phyloP scores from a whole-genome alignment of 2,329 filamentous ascomycete genomes.

The Colletotrichum tofieldiae region DNA sequence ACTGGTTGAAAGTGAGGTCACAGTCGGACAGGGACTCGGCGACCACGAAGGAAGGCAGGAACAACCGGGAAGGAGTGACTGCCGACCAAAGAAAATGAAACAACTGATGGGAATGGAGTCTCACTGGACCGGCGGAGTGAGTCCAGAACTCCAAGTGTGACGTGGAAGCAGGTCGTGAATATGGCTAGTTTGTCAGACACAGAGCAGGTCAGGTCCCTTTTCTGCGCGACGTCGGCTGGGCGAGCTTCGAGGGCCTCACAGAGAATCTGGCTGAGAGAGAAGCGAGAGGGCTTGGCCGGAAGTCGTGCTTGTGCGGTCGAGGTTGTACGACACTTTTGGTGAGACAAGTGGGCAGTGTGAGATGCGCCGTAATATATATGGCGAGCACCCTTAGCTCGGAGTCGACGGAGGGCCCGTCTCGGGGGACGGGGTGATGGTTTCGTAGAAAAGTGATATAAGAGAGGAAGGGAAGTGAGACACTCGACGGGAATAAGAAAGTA shows the following conservation, averaged over 20 bases:
- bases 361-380: conserved; percentile 37
- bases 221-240: conserved; percentile 30
- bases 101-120: conserved; percentile 21
- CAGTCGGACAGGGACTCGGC: conserved; percentile 32
- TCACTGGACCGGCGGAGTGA: conserved; percentile 14
- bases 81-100: conserved; percentile 9
- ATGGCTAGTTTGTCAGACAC: conserved; percentile 16
- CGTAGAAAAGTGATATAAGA: conserved; percentile 6
- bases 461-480: conserved; percentile 16
- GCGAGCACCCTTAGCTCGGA: conserved; percentile 1
- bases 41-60: conserved; percentile 34
- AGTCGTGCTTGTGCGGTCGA: conserved; percentile 26
- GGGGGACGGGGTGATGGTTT: conserved; percentile 8
- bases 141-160: conserved; percentile 26
- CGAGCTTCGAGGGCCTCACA: conserved; percentile 14
- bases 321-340: conserved; percentile 25
- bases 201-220: conserved; percentile 11
- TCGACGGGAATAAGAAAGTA: conserved; percentile 12
- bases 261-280: conserved; percentile 29
- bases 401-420: not conserved
- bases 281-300: conserved; percentile 18
- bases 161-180: conserved; percentile 21
- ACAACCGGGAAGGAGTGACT: conserved; percentile 18
- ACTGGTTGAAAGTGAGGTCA: conserved; percentile 25
- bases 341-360: conserved; percentile 31